phyloP scores from a whole-genome alignment of 805 yeast genomes.

The Yamadazyma olivae region DNA sequence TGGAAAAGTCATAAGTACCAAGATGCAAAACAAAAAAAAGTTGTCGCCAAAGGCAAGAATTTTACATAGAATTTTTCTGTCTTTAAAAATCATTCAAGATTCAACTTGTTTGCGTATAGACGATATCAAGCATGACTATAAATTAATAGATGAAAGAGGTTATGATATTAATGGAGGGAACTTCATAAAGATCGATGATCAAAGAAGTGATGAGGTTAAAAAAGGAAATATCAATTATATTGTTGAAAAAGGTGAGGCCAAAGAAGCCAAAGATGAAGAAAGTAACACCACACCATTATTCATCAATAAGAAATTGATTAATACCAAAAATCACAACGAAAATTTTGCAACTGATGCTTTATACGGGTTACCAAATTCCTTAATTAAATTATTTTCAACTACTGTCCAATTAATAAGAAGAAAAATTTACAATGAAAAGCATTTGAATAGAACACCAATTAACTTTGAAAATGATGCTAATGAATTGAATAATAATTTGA shows the following conservation, averaged over 20 bases:
- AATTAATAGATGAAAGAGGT: slow-evolving; percentile 25
- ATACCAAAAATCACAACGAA: slow-evolving; percentile 50
- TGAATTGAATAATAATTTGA: background rate
- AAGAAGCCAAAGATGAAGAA: slow-evolving; percentile 53
- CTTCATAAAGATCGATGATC: slow-evolving; percentile 16
- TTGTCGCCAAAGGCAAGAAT: slow-evolving; percentile 73
- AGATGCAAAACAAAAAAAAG: slow-evolving; percentile 62
- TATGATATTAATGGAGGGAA: slow-evolving; percentile 37
- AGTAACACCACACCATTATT: slow-evolving; percentile 33
- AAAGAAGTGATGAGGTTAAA: background rate
- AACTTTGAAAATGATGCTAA: slow-evolving; percentile 1
- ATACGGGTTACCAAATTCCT: slow-evolving; percentile 81
- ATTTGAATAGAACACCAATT: slow-evolving; percentile 17
- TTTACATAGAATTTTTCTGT: slow-evolving; percentile 74
- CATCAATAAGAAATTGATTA: slow-evolving; percentile 40
- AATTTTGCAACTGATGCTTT: slow-evolving; percentile 73
- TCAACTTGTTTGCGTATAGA: slow-evolving; percentile 52
- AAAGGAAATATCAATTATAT: slow-evolving; percentile 17
- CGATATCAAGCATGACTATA: slow-evolving; percentile 22
- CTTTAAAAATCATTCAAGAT: slow-evolving; percentile 72
- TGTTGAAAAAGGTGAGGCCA: slow-evolving; percentile 46
- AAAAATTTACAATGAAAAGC: slow-evolving; percentile 46
- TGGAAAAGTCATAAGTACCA: slow-evolving; percentile 66
- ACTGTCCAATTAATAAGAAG: slow-evolving; percentile 65
- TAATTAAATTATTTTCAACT: slow-evolving; percentile 68